Percentiles rank a stretch among this genome's conserved stretches.
Evolutionary conservation across 495 filamentous ascomycete species (phyloP).

Genomic region (Talaromyces borbonicus): DNA sequence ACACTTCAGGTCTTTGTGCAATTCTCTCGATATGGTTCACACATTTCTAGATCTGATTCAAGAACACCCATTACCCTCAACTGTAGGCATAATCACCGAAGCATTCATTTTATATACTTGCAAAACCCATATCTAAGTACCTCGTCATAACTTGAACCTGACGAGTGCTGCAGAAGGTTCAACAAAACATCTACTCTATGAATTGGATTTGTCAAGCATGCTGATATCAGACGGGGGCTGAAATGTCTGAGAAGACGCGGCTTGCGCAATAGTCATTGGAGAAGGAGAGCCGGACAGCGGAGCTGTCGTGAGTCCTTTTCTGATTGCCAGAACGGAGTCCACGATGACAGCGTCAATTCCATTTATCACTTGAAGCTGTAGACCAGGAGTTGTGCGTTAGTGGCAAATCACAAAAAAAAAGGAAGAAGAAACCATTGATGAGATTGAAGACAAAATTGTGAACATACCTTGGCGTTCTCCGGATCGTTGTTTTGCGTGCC

Average conservation of each 20-base stretch:
- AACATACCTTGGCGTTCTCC: conserved; percentile 67
- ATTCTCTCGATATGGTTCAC: too few species aligned
- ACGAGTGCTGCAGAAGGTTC: too few species aligned
- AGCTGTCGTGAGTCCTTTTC: conserved; percentile 38
- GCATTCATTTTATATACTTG: background rate
- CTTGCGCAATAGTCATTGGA: background rate
- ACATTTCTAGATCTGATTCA: too few species aligned
- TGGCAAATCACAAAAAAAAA: background rate
- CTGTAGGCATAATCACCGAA: too few species aligned
- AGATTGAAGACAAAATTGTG: too few species aligned
- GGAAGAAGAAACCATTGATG: too few species aligned
- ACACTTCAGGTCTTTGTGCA: too few species aligned
- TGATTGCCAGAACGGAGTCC: conserved; percentile 78
- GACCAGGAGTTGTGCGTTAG: conserved; percentile 17
- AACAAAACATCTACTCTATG: conserved; percentile 1
- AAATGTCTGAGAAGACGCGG: conserved; percentile 1
- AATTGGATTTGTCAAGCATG: background rate
- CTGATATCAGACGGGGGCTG: conserved; percentile 3
- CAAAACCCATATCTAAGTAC: background rate
- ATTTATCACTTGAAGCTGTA: conserved; percentile 78
- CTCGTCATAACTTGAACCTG: background rate
- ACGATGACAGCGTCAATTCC: conserved; percentile 97
- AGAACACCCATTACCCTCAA: too few species aligned
- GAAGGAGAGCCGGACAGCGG: background rate
- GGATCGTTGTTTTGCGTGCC: conserved; percentile 81